Conservation (phyloP, 2,329 filamentous ascomycete species). For the Pseudocercospora crystallina region DNA sequence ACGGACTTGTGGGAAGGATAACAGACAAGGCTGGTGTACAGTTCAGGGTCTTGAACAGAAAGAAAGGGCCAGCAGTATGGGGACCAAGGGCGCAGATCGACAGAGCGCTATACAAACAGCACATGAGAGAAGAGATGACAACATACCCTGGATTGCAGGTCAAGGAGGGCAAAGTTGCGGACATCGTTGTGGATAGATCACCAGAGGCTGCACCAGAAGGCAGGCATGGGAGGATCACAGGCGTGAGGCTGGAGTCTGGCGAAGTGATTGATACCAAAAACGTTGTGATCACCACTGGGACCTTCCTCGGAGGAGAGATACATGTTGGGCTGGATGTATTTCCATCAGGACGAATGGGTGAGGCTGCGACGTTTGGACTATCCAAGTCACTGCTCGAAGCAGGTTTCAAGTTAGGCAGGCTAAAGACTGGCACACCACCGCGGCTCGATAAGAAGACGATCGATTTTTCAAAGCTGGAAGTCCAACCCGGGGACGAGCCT, state of each 20-base stretch:
- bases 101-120: slow-evolving; percentile 77
- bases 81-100: slow-evolving; percentile 96
- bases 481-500: slow-evolving; percentile 78
- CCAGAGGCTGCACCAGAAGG: slow-evolving; percentile 46
- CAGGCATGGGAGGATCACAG: slow-evolving; percentile 71
- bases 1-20: slow-evolving; percentile 82
- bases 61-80: slow-evolving; percentile 95
- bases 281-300: slow-evolving; percentile 94
- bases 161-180: slow-evolving; percentile 82
- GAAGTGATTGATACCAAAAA: slow-evolving; percentile 75
- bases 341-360: slow-evolving; percentile 88
- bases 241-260: slow-evolving; percentile 83
- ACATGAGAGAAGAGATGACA: slow-evolving; percentile 86
- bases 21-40: slow-evolving; percentile 95
- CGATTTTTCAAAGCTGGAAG: slow-evolving; percentile 69
- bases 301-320: slow-evolving; percentile 92
- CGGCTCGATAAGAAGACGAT: slow-evolving; percentile 80
- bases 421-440: slow-evolving; percentile 96
- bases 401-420: slow-evolving; percentile 81
- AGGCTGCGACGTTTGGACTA: slow-evolving; percentile 86
- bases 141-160: slow-evolving; percentile 76
- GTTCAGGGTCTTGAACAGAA: slow-evolving; percentile 83
- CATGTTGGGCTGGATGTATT: slow-evolving; percentile 82
- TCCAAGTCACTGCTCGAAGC: slow-evolving; percentile 87
- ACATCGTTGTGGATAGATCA: slow-evolving; percentile 74